Conservation (phyloP, 139 green algal species). For the Protoeuglena noctilucae region DNA sequence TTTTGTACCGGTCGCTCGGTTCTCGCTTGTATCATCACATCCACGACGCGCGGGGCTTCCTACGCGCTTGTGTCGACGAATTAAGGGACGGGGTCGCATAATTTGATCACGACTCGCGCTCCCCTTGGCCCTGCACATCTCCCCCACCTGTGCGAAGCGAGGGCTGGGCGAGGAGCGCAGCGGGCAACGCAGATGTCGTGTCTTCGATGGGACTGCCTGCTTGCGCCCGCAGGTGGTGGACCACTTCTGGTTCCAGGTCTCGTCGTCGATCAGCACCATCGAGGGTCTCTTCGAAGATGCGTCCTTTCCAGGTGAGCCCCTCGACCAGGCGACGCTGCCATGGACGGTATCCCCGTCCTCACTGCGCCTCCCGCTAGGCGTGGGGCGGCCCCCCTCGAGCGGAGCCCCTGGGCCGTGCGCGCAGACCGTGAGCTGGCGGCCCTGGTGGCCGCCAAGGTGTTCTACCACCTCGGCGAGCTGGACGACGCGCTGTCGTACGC, state of each 20-base stretch:
- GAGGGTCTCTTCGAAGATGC: conserved; percentile 94
- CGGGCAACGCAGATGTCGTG: not conserved
- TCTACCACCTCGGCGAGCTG: conserved; percentile 95
- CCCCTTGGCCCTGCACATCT: too few relatives aligned
- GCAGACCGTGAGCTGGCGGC: conserved; percentile 88
- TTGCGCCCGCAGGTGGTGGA: conserved; percentile 34
- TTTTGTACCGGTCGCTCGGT: too few relatives aligned
- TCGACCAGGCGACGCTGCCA: too few relatives aligned
- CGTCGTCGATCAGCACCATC: conserved; percentile 56
- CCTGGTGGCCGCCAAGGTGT: conserved; percentile 95
- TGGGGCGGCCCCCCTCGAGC: too few relatives aligned
- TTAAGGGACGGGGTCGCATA: too few relatives aligned
- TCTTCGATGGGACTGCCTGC: not conserved
- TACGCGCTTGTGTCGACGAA: conserved; percentile 19
- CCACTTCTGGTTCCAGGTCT: conserved; percentile 83
- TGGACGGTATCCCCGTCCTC: too few relatives aligned
- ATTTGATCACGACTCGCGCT: too few relatives aligned
- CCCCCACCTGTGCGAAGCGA: too few relatives aligned
- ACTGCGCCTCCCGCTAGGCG: too few relatives aligned
- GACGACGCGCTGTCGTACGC: conserved; percentile 89
- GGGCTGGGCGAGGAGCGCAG: not conserved
- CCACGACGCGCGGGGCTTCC: too few relatives aligned
- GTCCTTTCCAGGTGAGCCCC: conserved; percentile 63
- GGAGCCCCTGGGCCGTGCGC: too few relatives aligned
- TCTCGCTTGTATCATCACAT: too few relatives aligned